These are phyloP conservation scores for Ceriops tagal DNA, from an alignment of 345 rosid species.

Conservation along the genomic window DNA sequence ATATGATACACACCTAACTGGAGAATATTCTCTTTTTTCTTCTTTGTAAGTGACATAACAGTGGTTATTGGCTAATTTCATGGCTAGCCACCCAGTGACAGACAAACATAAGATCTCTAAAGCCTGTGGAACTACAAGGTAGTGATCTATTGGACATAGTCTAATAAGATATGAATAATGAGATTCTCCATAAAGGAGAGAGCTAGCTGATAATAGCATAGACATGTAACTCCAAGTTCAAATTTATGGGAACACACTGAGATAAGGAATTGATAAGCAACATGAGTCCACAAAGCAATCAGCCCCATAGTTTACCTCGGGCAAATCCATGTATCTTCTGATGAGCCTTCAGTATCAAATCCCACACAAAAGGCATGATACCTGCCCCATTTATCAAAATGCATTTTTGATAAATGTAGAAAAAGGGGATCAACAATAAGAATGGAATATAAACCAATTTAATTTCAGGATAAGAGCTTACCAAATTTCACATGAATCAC, in stretches of 20 bases:
- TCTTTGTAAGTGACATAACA: neutral
- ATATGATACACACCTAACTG: neutral
- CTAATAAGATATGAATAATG: slow-evolving; percentile 1
- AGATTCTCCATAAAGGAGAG: slow-evolving; percentile 2
- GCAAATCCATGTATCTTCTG: slow-evolving; percentile 91
- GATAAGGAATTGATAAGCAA: slow-evolving; percentile 20
- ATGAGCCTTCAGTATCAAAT: slow-evolving; percentile 76
- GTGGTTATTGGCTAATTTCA: neutral
- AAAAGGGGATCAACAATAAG: slow-evolving; percentile 9
- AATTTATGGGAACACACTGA: slow-evolving; percentile 8
- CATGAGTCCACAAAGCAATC: slow-evolving; percentile 21
- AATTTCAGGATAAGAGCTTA: slow-evolving; percentile 25
- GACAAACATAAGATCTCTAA: slow-evolving; percentile 2
- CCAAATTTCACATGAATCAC: slow-evolving; percentile 97
- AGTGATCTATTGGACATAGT: too few species aligned
- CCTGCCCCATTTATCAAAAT: slow-evolving; percentile 42
- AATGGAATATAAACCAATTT: neutral
- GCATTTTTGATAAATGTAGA: slow-evolving; percentile 12
- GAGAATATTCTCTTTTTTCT: neutral
- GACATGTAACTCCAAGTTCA: neutral
- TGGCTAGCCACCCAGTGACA: neutral
- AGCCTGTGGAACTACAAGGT: neutral
- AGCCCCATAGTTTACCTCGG: slow-evolving; percentile 62
- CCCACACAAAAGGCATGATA: slow-evolving; percentile 98
- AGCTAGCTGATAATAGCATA: too few species aligned